Percentiles rank a stretch among this genome's conserved stretches.
These are phyloP conservation scores for Neophaeococcomyces aloes DNA, from an alignment of 2,329 filamentous ascomycete species.

Conservation along the genomic window DNA sequence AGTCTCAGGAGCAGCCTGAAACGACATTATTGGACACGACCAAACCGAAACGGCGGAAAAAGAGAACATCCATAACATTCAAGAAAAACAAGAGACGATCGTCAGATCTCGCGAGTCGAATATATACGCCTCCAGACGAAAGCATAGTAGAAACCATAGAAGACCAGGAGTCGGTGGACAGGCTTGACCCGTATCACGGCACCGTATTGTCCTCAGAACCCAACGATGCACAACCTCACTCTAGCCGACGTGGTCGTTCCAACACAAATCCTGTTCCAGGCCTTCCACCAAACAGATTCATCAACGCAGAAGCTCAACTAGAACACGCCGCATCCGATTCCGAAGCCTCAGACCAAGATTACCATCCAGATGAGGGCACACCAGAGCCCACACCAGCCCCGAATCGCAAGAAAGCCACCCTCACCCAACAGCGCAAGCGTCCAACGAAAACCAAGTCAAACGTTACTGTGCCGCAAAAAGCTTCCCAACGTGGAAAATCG, in stretches of 20 bases:
- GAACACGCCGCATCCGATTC: slow-evolving; percentile 1
- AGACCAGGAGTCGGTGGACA: background rate
- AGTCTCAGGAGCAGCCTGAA: background rate
- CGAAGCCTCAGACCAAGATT: slow-evolving; percentile 16
- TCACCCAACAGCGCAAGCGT: slow-evolving; percentile 4
- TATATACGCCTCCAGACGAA: background rate
- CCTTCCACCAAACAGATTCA: too few relatives aligned
- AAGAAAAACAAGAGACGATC: slow-evolving; percentile 12
- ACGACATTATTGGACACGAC: background rate
- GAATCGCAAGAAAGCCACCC: background rate
- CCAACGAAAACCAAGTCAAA: slow-evolving; percentile 8
- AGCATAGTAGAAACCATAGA: background rate
- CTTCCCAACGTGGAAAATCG: slow-evolving; percentile 10
- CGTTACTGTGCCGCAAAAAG: background rate
- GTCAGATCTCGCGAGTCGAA: background rate
- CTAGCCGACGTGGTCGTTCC: background rate
- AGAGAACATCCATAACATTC: slow-evolving; percentile 10
- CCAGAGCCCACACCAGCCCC: slow-evolving; percentile 15
- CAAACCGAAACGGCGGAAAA: slow-evolving; percentile 9
- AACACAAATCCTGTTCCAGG: slow-evolving; percentile 13
- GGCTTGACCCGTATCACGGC: too few relatives aligned
- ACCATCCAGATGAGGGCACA: slow-evolving; percentile 13
- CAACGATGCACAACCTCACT: slow-evolving; percentile 7
- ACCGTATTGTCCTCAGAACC: background rate
- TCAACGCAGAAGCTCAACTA: slow-evolving; percentile 9